phyloP scores from a whole-genome alignment of 2,329 filamentous ascomycete genomes.

The Fusarium torreyae region DNA sequence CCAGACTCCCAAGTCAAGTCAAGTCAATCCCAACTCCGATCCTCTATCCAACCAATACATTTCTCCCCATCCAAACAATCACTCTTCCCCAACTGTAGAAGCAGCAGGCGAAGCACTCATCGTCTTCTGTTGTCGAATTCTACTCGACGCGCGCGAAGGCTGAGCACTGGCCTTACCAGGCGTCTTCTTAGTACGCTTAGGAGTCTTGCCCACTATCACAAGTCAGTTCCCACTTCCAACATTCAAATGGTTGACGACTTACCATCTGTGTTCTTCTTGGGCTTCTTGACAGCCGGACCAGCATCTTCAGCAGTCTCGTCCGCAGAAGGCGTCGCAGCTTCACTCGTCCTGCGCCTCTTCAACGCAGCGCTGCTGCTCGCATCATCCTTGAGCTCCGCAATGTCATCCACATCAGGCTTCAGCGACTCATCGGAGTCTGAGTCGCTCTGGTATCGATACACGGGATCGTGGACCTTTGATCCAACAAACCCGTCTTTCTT shows the following conservation, averaged over 20 bases:
- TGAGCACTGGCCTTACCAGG: conserved; percentile 13
- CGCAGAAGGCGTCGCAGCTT: not conserved
- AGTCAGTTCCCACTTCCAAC: not conserved
- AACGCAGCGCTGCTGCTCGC: not conserved
- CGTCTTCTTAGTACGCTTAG: conserved; percentile 8
- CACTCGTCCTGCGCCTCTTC: conserved; percentile 13
- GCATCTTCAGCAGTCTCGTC: conserved; percentile 2
- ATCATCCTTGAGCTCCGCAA: conserved; percentile 21
- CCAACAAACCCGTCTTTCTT: conserved; percentile 9
- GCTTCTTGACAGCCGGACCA: conserved; percentile 34
- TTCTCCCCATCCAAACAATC: not conserved
- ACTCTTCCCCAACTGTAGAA: not conserved
- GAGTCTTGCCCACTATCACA: conserved; percentile 1
- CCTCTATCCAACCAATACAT: not conserved
- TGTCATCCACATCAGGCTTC: conserved; percentile 38
- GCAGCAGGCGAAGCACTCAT: conserved; percentile 5
- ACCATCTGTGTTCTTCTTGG: conserved; percentile 24
- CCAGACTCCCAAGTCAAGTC: not conserved
- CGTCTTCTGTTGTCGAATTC: conserved; percentile 11
- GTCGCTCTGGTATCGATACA: conserved; percentile 40
- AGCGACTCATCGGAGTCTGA: conserved; percentile 44
- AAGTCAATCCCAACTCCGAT: not conserved
- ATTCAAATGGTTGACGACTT: not conserved
- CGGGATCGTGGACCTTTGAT: conserved; percentile 23
- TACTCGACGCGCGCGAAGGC: conserved; percentile 30